Evolutionary conservation across 768 basidiomycete species (phyloP), one percentile per base, ranked within the genome.

Genomic region (Termitomyces sp.): DNA sequence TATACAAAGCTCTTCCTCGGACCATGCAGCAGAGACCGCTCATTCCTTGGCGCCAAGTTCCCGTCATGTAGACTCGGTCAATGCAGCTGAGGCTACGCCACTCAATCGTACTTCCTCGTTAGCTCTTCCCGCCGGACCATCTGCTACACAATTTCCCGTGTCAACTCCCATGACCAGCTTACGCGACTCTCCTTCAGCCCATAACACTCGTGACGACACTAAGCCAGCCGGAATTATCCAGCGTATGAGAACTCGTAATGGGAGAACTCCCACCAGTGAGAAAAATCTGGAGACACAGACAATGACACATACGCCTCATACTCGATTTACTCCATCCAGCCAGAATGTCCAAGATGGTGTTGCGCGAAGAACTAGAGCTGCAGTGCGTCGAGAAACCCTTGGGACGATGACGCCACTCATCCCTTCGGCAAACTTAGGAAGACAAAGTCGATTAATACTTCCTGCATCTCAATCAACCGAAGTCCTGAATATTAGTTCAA

Each of bases 191-290:
- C 36, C 50, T 51, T 18, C 56, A 26, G 30, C 28, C 1, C 12
- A n/a, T 38, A 57, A 59, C 1, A 33, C 43, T 40, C 43, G 7
- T 26, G 59, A 60, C 13, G 55, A 54, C 1, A 26, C 43, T 43
- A 52, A 55, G 30, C 33, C 53, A 4, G 38, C 71, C 5, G 73
- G 76, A 9, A 68, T 77, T 12, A 58, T 72, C 14, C 74, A 71
- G 49, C 73, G 76, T 51, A 81, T 79, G 74, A 81, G 74, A 70
- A 70, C 72, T 50, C 75, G 79, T 18, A 61, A 67, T 50, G 77
- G 77, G 1, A 72, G 68, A 55, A 57, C 70, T 38, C 67, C 61
- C n/a, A 59, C 50, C 47, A 54, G 40, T 32, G 57, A 57, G 18
- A 57, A 43, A 50, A 51, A 30, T 28, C 33, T 56, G 3, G 40